Evolutionary conservation across 768 basidiomycete species (phyloP), one percentile per base, ranked within the genome.

Genomic region (Hirschioporus abietinus): DNA sequence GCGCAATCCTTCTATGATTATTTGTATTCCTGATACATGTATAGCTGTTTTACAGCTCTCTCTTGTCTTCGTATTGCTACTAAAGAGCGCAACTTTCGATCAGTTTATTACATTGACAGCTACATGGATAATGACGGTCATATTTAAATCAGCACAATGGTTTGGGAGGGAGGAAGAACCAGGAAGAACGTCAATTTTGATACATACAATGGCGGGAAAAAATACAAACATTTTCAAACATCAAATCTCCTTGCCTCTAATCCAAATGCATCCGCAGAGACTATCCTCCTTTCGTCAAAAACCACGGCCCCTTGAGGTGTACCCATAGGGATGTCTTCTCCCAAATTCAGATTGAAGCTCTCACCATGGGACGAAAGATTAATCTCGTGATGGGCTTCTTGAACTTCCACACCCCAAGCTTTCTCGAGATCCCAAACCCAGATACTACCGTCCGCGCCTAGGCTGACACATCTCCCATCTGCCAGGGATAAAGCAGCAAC

Each of bases 361-460:
- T 58, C 59, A 30, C 60, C 68, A 17, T 18, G n/a, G 7, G 36
- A 15, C 23, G 35, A n/a, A 58, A 26, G 36, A 24, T 24, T 30
- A 7, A 35, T 24, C 17, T 26, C 15, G 9, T 58, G 24, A 17
- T 27, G 20, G 7, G 52, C 60, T 20, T 52, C 58, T 18, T 64
- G 58, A 7, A 82, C 77, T 70, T 80, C 79, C 12, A 75, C 72
- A 58, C 79, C 76, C 27, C 76, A 73, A 24, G 78, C 81, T 12
- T 80, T 82, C 74, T 94, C 92, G 35, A 94, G 79, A 76, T 94
- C 92, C 92, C 92, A 94, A 1, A 92, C 89, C 90, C 91, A 92
- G 58, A 94, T 83, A 70, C 85, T 85, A 57, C 91, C 91, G 73
- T 91, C 87, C 35, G 76, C 76, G 9, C 89, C 86, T 23, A 93